Base-by-base conservation (phyloP, 2,329 filamentous ascomycete species). In the Fusarium tupiense region DNA sequence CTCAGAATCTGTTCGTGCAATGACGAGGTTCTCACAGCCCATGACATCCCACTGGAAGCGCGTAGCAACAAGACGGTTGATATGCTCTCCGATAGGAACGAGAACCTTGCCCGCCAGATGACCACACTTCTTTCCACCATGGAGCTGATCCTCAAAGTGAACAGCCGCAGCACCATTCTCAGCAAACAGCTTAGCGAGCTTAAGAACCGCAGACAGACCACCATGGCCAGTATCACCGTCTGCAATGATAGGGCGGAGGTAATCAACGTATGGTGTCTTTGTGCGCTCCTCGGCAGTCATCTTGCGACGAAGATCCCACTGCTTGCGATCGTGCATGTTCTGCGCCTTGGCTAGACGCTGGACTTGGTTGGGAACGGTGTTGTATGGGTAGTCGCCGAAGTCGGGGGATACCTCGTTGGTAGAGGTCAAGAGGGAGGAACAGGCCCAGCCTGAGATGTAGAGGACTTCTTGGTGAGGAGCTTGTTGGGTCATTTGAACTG, bases 401-500 rank as follows among this genome's bases (percentile, higher is more conserved):
- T 99, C 96, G 49, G 96, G 94, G 0, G 95, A 98, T 35, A 99
- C 96, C 83, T 99, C 96, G 85, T 99, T 98, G 43, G 96, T 98
- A 16, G 91, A 92, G 8, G 96, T 98, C 52, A 99, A 87, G 26
- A 98, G 90, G 1, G 95, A 96, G 0, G 96, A 98, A 85, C 96
- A 98, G 10, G 96, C 96, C 96, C 96, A 99, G 71, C 96, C 96
- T 2, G 95, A 98, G 72, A 99, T 88, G 84, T 99, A 99, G 52
- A 99, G 89, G 24, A 98, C 93, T 82, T 99, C 96, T 82, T 98
- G 96, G 84, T 98, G 94, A 11, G 94, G 90, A 22, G 96, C 96
- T 86, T 98, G 96, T 83, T 99, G 96, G 56, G 96, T 98, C 96
- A 99, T 98, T 85, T 99, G 96, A 17, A 98, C 91, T n/a, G 96